A percentile compares a stretch with the other conserved stretches of the same genome.
Conservation (phyloP, 2,329 filamentous ascomycete species). For the Cyphellophora europaea region DNA sequence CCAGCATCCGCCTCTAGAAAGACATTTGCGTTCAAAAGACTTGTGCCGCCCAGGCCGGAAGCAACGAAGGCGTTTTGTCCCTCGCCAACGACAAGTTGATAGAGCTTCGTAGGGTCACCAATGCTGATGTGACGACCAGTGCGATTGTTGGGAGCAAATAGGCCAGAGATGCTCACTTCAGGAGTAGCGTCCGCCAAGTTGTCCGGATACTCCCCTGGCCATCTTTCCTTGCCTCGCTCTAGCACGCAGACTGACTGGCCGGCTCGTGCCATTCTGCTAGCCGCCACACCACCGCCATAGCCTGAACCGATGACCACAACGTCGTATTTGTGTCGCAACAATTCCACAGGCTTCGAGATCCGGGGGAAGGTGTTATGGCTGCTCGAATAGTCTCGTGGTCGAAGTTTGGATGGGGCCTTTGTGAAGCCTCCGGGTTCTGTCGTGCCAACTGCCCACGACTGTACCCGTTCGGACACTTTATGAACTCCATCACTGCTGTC, state of each 20-base stretch:
- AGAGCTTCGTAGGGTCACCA: conserved; percentile 21
- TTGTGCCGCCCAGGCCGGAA: conserved; percentile 25
- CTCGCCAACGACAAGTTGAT: conserved; percentile 20
- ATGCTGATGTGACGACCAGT: conserved; percentile 1
- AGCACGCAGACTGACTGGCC: conserved; percentile 23
- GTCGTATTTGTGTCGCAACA: too few species aligned
- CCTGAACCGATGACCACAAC: too few species aligned
- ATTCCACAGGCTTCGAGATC: too few species aligned
- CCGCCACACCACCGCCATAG: too few species aligned
- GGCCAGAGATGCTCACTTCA: conserved; percentile 19
- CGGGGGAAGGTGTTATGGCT: too few species aligned
- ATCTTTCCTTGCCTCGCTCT: conserved; percentile 7
- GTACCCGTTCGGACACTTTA: too few species aligned
- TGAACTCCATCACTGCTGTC: too few species aligned
- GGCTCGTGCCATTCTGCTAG: too few species aligned
- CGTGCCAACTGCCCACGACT: too few species aligned
- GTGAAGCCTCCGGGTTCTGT: too few species aligned
- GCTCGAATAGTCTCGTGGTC: too few species aligned
- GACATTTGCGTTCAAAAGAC: conserved; percentile 24
- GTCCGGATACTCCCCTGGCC: conserved; percentile 23
- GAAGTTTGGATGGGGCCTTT: too few species aligned
- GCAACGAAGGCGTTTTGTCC: conserved; percentile 24
- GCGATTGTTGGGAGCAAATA: conserved; percentile 4
- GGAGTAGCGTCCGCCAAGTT: conserved; percentile 16
- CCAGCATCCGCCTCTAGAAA: conserved; percentile 28